Base-by-base conservation (phyloP, 805 yeast genomes). In the Sugiyamaella mastotermitis region DNA sequence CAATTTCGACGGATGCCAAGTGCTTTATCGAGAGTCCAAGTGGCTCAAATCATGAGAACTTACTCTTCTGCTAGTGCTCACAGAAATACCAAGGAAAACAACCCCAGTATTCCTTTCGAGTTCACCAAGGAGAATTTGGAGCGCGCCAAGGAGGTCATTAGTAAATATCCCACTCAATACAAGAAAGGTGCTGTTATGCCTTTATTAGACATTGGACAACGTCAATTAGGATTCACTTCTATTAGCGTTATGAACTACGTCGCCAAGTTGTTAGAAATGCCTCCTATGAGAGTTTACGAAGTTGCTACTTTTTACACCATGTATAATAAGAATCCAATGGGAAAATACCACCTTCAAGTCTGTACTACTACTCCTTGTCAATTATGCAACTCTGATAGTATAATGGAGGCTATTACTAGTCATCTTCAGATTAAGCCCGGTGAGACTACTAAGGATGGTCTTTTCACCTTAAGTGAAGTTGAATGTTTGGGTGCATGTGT, bases 401-500 rank as follows among this genome's bases (percentile, higher is more conserved):
- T 84, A 44, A 80, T 83, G 74, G 71, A 74, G 35, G 81, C 90
- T 24, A 71, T 83, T 41, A 69, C 73, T 54, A 61, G 65, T 28
- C 74, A 74, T 51, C 69, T 84, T 47, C 67, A 73, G 41, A 66
- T 82, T 57, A 69, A 76, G 57, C 84, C 87, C 6, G 92, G 92
- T 45, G 78, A 83, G 59, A 83, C 88, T 37, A 80, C 90, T 22
- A 56, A 64, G 10, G 94, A 85, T 64, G 77, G 77, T 25, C 62
- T 79, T 49, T 84, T 84, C 69, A 82, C 94, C 13, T 65, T 84
- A 46, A 84, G 83, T 53, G 95, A 84, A 61, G 94, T 84, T 46
- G 95, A 84, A 65, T 84, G 95, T 64, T 74, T 83, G 35, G 95
- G 95, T 42, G 95, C 95, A 3, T 84, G 95, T 69, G 87, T 84